Percentiles rank a stretch among this genome's conserved stretches.
Conservation (phyloP, 1,284 basidiomycete genomes). For the Phenoliferia sp. region DNA sequence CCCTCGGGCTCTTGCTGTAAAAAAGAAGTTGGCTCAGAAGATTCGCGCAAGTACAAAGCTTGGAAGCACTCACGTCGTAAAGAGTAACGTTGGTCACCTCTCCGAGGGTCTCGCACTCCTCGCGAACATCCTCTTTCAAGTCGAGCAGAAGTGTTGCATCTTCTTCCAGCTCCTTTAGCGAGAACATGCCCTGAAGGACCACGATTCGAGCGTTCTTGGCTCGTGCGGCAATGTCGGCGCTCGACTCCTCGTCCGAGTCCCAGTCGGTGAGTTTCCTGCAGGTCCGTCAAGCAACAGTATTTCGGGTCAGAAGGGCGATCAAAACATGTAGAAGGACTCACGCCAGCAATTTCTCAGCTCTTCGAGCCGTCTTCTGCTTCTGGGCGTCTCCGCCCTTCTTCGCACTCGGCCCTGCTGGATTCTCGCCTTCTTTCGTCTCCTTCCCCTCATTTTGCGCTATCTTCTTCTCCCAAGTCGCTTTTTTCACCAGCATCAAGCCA, state of each 20-base stretch:
- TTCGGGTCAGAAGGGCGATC: not conserved
- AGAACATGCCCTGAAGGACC: constrained; percentile 94
- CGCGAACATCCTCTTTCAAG: constrained; percentile 90
- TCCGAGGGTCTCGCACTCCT: constrained; percentile 86
- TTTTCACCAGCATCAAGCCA: constrained; percentile 70
- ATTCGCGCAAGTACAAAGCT: not conserved
- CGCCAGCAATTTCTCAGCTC: constrained; percentile 87
- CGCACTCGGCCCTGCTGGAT: constrained; percentile 45
- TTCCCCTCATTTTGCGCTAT: constrained; percentile 50
- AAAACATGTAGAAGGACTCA: constrained; percentile 44
- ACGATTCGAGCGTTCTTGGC: constrained; percentile 53
- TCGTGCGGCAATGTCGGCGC: constrained; percentile 53
- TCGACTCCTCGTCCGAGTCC: constrained; percentile 54
- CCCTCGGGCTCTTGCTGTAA: constrained; percentile 84
- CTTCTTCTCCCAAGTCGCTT: constrained; percentile 66
- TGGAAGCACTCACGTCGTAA: constrained; percentile 70
- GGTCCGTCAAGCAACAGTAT: not conserved
- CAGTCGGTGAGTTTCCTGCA: constrained; percentile 73
- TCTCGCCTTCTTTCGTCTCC: not conserved
- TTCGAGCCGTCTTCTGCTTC: constrained; percentile 60
- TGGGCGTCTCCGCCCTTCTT: constrained; percentile 64
- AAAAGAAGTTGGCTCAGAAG: not conserved
- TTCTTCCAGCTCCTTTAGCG: constrained; percentile 74
- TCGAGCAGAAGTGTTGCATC: constrained; percentile 85
- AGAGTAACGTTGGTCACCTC: constrained; percentile 94